Evolutionary conservation across 2,329 filamentous ascomycete species (phyloP), one percentile per base, ranked within the genome.

Genomic region (Emergomyces orientalis): DNA sequence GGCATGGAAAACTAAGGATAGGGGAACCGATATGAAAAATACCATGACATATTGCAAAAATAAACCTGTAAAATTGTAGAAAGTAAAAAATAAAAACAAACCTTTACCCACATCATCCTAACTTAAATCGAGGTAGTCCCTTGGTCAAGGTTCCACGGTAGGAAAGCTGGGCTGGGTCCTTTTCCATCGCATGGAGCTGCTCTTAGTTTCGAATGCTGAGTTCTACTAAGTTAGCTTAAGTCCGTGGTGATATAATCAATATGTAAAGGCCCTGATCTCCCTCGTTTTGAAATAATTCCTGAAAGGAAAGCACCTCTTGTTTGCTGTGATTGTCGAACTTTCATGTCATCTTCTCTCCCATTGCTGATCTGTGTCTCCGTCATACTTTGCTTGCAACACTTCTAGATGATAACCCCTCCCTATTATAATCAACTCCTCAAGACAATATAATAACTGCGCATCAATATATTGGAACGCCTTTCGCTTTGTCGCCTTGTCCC

Each of bases 231-330:
- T 19, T 14, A 56, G 32, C 52, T 56, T 56, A 56, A 59, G 22
- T 59, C 37, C 25, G 56, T 39, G 25, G n/a, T 59, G 56, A 43
- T 58, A 58, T 45, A 43, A 43, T 59, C 56, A 30, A 59, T 59
- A 59, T 59, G 37, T 19, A 58, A 58, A 45, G 56, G 39, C 22
- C 56, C 39, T 17, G 30, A 32, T 37, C 7, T 39, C 56, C 56
- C 19, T 34, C 19, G 7, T 25, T 57, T 57, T 13, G n/a, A 34
- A 11, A 56, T 34, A 14, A 39, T 57, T 57, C 34, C 32, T 27
- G 39, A 17, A 39, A 37, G 4, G 17, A 45, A 13, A 11, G 2
- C 39, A 5, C 25, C 11, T 59, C 8, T n/a, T 59, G 39, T 7
- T 59, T 37, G 11, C 43, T 9, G 22, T 27, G 22, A 25, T 41